Conservation (phyloP, 345 rosid genomes). For the Brassica carinata region DNA sequence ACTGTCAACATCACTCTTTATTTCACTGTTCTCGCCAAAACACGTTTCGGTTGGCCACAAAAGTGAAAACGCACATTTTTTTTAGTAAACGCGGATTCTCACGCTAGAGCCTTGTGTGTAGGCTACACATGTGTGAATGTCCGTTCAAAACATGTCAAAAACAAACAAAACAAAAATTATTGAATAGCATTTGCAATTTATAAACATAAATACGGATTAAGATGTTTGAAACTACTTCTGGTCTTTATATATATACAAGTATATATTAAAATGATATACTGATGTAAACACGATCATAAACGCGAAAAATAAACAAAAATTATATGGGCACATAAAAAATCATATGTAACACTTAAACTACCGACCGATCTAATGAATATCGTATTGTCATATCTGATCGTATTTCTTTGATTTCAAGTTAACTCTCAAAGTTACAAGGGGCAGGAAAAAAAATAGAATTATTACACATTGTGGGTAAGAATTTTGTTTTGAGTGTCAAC, state of each 20-base stretch:
- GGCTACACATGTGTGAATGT: not conserved
- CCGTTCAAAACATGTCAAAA: not conserved
- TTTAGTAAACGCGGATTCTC: not conserved
- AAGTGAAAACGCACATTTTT: not conserved
- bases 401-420: conserved; percentile 4
- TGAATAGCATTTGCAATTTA: not conserved
- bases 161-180: not conserved
- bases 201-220: not conserved
- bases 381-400: not conserved
- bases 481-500: conserved; percentile 21
- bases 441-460: not conserved
- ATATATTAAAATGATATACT: not conserved
- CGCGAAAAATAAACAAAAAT: not conserved
- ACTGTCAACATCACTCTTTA: conserved; percentile 15
- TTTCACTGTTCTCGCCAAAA: conserved; percentile 6
- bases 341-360: not conserved
- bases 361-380: not conserved
- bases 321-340: not conserved
- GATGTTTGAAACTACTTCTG: not conserved
- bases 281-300: not conserved
- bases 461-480: conserved; percentile 21
- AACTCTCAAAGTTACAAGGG: not conserved
- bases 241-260: not conserved
- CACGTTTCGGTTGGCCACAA: conserved; percentile 11
- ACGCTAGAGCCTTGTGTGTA: not conserved